phyloP scores from a whole-genome alignment of 371 early-diverging fungal species.

The Apophysomyces ossiformis region DNA sequence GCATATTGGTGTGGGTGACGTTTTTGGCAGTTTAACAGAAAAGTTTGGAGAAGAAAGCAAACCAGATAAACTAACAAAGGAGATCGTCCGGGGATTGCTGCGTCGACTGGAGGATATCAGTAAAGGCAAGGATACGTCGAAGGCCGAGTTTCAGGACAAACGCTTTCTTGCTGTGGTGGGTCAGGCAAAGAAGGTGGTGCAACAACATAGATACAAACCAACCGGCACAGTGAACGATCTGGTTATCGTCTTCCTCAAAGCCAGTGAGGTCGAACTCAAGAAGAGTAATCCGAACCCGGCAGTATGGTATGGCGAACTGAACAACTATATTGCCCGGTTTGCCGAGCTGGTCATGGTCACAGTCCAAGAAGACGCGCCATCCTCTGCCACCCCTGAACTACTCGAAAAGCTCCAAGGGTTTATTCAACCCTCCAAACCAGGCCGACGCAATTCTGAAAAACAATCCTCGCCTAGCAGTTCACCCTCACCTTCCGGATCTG shows the following conservation, averaged over 20 bases:
- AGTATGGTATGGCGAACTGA: slow-evolving; percentile 36
- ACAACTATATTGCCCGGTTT: slow-evolving; percentile 35
- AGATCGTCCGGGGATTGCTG: slow-evolving; percentile 37
- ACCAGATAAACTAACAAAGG: slow-evolving; percentile 44
- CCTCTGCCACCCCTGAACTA: slow-evolving; percentile 42
- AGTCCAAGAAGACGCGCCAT: slow-evolving; percentile 43
- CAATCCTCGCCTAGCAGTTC: slow-evolving; percentile 19
- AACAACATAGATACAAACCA: slow-evolving; percentile 39
- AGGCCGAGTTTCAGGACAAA: slow-evolving; percentile 33
- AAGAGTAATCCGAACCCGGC: slow-evolving; percentile 24
- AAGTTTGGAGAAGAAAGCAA: slow-evolving; percentile 40
- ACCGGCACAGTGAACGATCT: slow-evolving; percentile 43
- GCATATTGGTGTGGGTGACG: slow-evolving; percentile 25
- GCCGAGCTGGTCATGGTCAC: slow-evolving; percentile 46
- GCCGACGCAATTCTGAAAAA: slow-evolving; percentile 22
- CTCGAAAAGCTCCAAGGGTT: slow-evolving; percentile 41
- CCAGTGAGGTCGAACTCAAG: slow-evolving; percentile 35
- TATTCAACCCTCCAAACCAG: slow-evolving; percentile 25
- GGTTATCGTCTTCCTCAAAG: slow-evolving; percentile 40
- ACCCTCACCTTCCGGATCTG: slow-evolving; percentile 21
- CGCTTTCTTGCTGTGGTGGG: slow-evolving; percentile 30
- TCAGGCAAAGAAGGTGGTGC: slow-evolving; percentile 28
- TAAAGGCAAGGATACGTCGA: slow-evolving; percentile 28
- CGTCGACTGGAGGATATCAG: slow-evolving; percentile 41
- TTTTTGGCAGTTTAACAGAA: slow-evolving; percentile 35